These are phyloP conservation scores for Eutrema heterophyllum DNA, from an alignment of 345 rosid species.

Conservation along the genomic window DNA sequence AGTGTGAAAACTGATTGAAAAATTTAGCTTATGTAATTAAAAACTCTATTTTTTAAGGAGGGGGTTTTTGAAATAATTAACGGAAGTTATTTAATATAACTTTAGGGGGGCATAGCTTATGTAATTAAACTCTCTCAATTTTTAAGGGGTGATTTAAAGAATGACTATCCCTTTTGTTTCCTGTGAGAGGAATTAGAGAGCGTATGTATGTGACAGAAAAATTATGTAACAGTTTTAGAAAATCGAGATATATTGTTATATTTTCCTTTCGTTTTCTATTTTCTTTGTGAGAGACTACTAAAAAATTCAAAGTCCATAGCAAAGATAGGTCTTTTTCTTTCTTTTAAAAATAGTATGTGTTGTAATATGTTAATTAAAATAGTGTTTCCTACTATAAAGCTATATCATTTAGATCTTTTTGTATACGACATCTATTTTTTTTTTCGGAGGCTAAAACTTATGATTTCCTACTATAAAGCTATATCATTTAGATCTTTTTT, in stretches of 20 bases:
- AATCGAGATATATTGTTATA: not conserved
- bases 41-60: slow-evolving; percentile 9
- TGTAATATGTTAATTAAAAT: too few species aligned
- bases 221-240: not conserved
- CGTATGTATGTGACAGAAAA: not conserved
- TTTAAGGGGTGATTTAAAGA: not conserved
- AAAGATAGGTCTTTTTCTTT: not conserved
- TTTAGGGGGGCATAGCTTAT: not conserved
- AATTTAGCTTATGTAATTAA: slow-evolving; percentile 8
- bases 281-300: not conserved
- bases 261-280: not conserved
- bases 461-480: too few species aligned
- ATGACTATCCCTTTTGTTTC: not conserved
- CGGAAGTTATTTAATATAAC: not conserved
- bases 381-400: too few species aligned
- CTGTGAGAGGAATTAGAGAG: not conserved
- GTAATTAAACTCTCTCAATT: not conserved
- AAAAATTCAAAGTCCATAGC: not conserved
- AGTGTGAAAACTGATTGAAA: slow-evolving; percentile 46
- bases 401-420: too few species aligned
- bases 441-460: too few species aligned
- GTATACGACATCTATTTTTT: not conserved
- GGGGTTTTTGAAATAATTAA: not conserved
- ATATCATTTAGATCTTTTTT: too few species aligned
- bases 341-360: not conserved